Evolutionary conservation across 371 early-diverging fungal species (phyloP).

Genomic region (Haplosporangium sp.): DNA sequence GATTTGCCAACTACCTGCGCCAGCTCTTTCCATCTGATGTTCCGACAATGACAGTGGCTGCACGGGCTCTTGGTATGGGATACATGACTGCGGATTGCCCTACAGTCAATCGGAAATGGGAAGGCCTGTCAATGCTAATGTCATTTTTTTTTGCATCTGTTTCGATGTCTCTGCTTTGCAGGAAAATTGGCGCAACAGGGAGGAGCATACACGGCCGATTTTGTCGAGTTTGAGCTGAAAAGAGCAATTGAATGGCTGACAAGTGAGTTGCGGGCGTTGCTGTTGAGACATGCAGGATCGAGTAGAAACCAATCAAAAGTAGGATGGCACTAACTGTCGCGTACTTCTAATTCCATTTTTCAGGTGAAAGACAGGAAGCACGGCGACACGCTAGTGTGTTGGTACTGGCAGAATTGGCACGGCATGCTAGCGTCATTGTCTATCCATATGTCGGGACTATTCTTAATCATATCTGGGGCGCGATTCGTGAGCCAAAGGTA

Average conservation of each 20-base stretch:
- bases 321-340: not conserved
- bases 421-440: conserved; percentile 86
- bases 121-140: not conserved
- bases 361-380: conserved; percentile 78
- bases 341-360: not conserved
- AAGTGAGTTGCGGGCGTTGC: conserved; percentile 57
- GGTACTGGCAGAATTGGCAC: conserved; percentile 84
- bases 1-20: conserved; percentile 88
- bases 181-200: conserved; percentile 81
- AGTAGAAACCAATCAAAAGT: not conserved
- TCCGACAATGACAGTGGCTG: conserved; percentile 84
- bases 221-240: conserved; percentile 89
- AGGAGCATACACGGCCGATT: conserved; percentile 82
- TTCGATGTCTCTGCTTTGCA: conserved; percentile 15
- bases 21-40: conserved; percentile 88
- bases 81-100: not conserved
- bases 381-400: conserved; percentile 89
- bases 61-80: conserved; percentile 78
- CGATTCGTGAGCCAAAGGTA: conserved; percentile 85
- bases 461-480: conserved; percentile 88
- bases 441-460: conserved; percentile 89
- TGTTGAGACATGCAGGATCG: not conserved
- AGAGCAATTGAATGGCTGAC: conserved; percentile 93
- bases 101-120: not conserved
- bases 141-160: not conserved